Conservation (phyloP, 306 rosid genomes). For the Lagenaria siceraria region DNA sequence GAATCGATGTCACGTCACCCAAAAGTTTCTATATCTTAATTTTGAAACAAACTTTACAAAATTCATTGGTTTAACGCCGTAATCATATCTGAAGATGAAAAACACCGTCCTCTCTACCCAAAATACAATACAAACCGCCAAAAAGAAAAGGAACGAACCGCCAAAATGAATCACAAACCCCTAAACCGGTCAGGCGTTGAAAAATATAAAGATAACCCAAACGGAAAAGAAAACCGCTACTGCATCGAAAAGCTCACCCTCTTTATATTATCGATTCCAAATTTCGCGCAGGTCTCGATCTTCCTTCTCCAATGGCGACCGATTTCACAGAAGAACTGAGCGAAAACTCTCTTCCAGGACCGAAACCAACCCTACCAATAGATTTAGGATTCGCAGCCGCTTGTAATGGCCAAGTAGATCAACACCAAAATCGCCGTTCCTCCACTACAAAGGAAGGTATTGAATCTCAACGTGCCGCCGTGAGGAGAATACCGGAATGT, state of each 20-base stretch:
- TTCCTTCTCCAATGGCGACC: constrained; percentile 38
- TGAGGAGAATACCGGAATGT: constrained; percentile 9
- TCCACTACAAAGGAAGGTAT: neutral
- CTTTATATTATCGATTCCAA: neutral
- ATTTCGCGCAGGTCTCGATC: constrained; percentile 11
- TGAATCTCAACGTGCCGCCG: neutral
- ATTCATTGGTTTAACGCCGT: neutral
- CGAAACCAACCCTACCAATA: neutral
- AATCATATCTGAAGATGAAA: neutral
- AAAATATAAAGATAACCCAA: neutral
- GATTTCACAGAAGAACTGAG: constrained; percentile 17
- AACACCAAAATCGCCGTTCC: neutral
- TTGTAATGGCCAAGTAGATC: neutral
- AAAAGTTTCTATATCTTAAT: no score
- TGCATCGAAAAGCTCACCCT: neutral
- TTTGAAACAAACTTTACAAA: neutral
- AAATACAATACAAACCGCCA: neutral
- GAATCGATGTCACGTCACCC: no score
- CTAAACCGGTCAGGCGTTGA: constrained; percentile 5
- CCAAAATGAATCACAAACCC: neutral
- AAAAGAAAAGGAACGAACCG: neutral
- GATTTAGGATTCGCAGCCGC: neutral
- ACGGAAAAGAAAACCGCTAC: neutral
- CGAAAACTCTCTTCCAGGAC: constrained; percentile 15
- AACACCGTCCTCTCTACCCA: neutral